Percentiles rank a stretch among this genome's conserved stretches.
Conservation (phyloP, 2,329 filamentous ascomycete genomes). For the Helotiales sp. region DNA sequence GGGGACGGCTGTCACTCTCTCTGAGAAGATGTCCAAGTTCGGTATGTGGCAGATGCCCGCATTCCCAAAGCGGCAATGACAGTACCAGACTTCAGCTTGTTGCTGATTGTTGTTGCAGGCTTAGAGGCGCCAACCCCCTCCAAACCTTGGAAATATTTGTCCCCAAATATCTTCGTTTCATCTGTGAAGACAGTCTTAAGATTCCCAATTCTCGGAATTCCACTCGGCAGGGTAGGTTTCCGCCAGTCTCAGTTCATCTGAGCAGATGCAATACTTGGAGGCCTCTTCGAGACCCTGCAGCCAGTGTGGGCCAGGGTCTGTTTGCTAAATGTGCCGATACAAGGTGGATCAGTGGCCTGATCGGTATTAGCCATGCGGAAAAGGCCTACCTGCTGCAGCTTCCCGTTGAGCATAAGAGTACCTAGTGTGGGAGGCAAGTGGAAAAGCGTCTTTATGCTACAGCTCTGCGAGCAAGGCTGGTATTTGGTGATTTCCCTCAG, state of each 20-base stretch:
- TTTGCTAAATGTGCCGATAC: constrained; percentile 30
- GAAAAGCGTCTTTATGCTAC: not conserved
- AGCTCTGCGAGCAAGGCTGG: not conserved
- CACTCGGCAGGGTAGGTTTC: constrained; percentile 24
- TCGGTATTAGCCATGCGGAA: constrained; percentile 28
- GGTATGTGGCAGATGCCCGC: constrained; percentile 28
- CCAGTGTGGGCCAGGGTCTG: constrained; percentile 15
- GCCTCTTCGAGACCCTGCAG: constrained; percentile 22
- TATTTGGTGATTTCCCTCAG: not conserved
- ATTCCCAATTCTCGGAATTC: constrained; percentile 28
- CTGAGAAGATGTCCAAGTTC: constrained; percentile 19
- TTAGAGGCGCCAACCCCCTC: not conserved
- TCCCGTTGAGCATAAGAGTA: constrained; percentile 20
- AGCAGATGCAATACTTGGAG: constrained; percentile 18
- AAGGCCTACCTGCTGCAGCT: constrained; percentile 24
- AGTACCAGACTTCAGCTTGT: not conserved
- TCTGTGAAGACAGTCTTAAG: constrained; percentile 32
- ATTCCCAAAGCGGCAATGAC: constrained; percentile 18
- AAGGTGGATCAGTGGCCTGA: constrained; percentile 27
- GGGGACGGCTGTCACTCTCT: constrained; percentile 29
- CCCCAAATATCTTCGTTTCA: constrained; percentile 32
- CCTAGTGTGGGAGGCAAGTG: not conserved
- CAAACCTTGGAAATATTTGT: constrained; percentile 31
- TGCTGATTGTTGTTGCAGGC: not conserved
- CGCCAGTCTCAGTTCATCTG: constrained; percentile 30